A percentile compares a stretch with the other conserved stretches of the same genome.
phyloP scores from a whole-genome alignment of 805 yeast species.

The Schwanniomyces occidentalis region DNA sequence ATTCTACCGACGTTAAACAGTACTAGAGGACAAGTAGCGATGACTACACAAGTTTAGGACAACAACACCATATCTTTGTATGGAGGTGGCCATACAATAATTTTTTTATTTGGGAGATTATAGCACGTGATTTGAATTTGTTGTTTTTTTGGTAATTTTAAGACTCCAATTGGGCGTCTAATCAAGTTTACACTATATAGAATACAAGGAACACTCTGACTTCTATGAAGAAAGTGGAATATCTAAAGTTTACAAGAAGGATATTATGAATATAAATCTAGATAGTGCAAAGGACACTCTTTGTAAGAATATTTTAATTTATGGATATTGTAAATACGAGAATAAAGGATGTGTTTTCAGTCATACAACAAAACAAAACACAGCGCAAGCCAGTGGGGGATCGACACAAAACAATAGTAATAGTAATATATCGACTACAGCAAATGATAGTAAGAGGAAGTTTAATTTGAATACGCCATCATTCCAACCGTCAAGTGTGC shows the following conservation, averaged over 20 bases:
- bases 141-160: too few species aligned
- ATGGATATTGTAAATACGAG: slow-evolving; percentile 86
- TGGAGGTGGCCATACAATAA: too few species aligned
- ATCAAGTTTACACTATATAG: too few species aligned
- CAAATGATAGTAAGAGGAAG: slow-evolving; percentile 25
- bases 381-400: slow-evolving; percentile 10
- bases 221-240: not conserved
- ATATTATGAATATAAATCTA: slow-evolving; percentile 37
- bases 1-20: too few species aligned
- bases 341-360: slow-evolving; percentile 85
- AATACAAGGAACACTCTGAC: too few species aligned
- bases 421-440: not conserved
- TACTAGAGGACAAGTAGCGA: too few species aligned
- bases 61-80: too few species aligned
- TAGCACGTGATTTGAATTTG: too few species aligned
- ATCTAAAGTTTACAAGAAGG: not conserved
- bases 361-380: slow-evolving; percentile 48
- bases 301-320: slow-evolving; percentile 79
- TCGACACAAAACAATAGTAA: not conserved
- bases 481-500: slow-evolving; percentile 41
- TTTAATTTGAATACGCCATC: slow-evolving; percentile 45
- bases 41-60: too few species aligned
- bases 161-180: too few species aligned
- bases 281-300: slow-evolving; percentile 73
- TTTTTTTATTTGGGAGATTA: too few species aligned